A percentile compares a stretch with the other conserved stretches of the same genome.
These are phyloP conservation scores for Camellia sinensis DNA, from an alignment of 148 eudicot genomes.

Conservation along the genomic window DNA sequence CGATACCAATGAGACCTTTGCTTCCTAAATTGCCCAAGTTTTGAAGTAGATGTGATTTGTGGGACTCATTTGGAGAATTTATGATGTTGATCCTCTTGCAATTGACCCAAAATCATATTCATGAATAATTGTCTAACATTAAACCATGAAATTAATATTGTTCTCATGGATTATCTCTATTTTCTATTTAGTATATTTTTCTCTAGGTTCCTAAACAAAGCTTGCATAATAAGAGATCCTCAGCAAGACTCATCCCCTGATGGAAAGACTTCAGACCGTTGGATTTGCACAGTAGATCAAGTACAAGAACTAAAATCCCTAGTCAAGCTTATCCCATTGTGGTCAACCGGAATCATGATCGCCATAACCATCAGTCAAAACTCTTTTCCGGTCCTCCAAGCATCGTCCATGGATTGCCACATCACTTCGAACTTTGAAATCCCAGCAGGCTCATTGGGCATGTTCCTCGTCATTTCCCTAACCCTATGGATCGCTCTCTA, in stretches of 20 bases:
- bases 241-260: conserved; percentile 30
- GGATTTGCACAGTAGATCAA: conserved; percentile 60
- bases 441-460: conserved; percentile 56
- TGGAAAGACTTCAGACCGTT: conserved; percentile 39
- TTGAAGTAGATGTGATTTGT: conserved; percentile 36
- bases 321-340: conserved; percentile 51
- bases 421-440: conserved; percentile 47
- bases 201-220: conserved; percentile 60
- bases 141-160: too few relatives aligned
- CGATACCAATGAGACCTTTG: too few relatives aligned
- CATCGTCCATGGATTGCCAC: conserved; percentile 56
- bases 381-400: conserved; percentile 56
- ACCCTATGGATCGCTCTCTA: conserved; percentile 54
- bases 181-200: neutral
- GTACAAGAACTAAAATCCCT: conserved; percentile 62
- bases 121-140: too few relatives aligned
- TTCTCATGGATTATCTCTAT: neutral
- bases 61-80: conserved; percentile 16
- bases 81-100: too few relatives aligned
- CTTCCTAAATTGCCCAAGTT: conserved; percentile 17
- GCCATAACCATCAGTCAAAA: conserved; percentile 27
- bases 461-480: conserved; percentile 31
- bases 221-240: conserved; percentile 47
- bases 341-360: conserved; percentile 59
- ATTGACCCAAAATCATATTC: too few relatives aligned